Base-by-base conservation (phyloP, 768 basidiomycete species). In the Clavulina sp. region DNA sequence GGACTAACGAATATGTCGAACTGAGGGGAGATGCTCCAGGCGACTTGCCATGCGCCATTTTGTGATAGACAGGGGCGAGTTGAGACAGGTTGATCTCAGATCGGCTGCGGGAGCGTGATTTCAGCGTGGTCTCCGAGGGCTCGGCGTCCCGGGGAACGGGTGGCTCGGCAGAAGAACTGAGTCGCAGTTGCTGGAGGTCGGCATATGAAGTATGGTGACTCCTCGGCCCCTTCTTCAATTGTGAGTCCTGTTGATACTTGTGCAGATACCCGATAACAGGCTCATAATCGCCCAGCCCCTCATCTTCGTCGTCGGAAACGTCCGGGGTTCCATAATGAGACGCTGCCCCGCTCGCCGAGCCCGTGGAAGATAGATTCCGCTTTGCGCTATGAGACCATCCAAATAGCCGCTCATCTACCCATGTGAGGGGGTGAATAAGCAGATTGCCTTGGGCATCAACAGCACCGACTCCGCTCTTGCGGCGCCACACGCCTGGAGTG, bases 391-490 rank as follows among this genome's bases (percentile, higher is more conserved):
- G 73, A 63, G 78, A 80, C 89, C 86, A 93, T 41, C 89, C 91
- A 61, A 93, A 95, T 24, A 95, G 72, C 5, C 85, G 79, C 65
- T 93, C 91, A 63, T 95, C 89, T 16, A 93, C 73, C 65, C 74
- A 68, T 44, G 72, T 68, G 83, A 93, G 89, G 0, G 89, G 89
- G 65, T 95, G 88, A 13, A 78, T 83, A 31, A 92, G 72, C 28
- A 87, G 74, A 49, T 81, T 76, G 41, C 84, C 84, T 66, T 87
- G 84, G 0, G 81, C 82, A 62, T 85, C 84, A n/a, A 85, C 79
- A 31, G 81, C 83, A 24, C 83, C 84, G 38, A 75, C 80, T 31
- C 79, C 76, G 58, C 80, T 84, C 66, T 85, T 88, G 30, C 87
- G 69, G 53, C 80, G 72, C 77, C 84, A 84, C 46, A 88, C 61